Base-by-base conservation (phyloP, 2,329 filamentous ascomycete species). In the Sporothrix schenckii region DNA sequence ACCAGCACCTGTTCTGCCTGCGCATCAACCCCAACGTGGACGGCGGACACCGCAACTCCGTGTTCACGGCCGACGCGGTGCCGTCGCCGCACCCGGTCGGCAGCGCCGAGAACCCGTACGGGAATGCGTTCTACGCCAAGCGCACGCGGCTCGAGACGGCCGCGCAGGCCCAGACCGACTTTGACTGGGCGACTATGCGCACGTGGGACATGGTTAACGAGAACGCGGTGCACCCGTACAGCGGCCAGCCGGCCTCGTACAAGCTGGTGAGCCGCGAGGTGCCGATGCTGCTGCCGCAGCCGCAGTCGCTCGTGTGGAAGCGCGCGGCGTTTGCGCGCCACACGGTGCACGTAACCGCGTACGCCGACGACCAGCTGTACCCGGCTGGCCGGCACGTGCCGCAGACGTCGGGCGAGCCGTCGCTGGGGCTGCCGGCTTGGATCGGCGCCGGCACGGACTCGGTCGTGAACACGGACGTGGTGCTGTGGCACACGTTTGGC, bases 401-500 rank as follows among this genome's bases (percentile, higher is more conserved):
- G 0, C 93, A 97, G 77, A 95, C 93, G 9, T 92, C 90, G 0
- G 93, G 93, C 76, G 89, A 93, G 74, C 91, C 91, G 0, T 91
- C 90, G 0, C 80, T 82, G 54, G 92, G 92, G 44, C 82, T 96
- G 2, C 90, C 91, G 0, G 85, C 89, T 74, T 94, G 92, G 92
- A 90, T 95, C 74, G 88, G 88, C 30, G 87, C 93, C 72, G 89
- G 91, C 14, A 82, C 81, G 60, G 88, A 86, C 70, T 86, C 83
- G 34, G 89, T 97, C 74, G 91, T 91, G 69, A 91, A 97, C 82
- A 92, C 89, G 0, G 92, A 97, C 78, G 82, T 97, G 41, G 93
- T 97, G 1, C 86, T 97, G 19, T 97, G 93, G 93, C 93, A 97
- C 81, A 97, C 93, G 0, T 97, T 97, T 76, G 94, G 94, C 49